phyloP scores from a whole-genome alignment of 2,329 filamentous ascomycete genomes.

The Magnaporthiopsis incrustans region DNA sequence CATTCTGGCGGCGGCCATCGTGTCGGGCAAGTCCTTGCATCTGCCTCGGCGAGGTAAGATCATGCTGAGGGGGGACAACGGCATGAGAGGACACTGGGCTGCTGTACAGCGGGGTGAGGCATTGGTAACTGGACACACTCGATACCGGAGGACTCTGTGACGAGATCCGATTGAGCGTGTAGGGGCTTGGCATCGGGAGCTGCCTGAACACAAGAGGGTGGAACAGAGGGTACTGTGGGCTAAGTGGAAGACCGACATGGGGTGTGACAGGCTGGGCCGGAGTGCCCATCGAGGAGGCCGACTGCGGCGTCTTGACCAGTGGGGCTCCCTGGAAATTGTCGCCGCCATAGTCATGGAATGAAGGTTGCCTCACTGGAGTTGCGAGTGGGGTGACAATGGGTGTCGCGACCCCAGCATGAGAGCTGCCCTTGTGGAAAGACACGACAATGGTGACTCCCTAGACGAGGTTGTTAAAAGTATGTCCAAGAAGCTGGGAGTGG shows the following conservation, averaged over 20 bases:
- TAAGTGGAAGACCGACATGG: conserved; percentile 17
- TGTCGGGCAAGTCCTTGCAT: conserved; percentile 25
- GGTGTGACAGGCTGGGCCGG: conserved; percentile 17
- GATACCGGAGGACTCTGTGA: conserved; percentile 1
- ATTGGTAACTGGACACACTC: neutral
- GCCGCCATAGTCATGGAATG: neutral
- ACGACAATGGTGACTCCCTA: conserved; percentile 9
- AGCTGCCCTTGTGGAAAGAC: conserved; percentile 12
- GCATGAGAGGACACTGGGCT: neutral
- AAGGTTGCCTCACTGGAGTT: conserved; percentile 8
- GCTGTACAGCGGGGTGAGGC: conserved; percentile 3
- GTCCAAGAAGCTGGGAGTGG: too few species aligned
- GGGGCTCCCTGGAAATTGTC: conserved; percentile 5
- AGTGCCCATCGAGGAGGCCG: conserved; percentile 15
- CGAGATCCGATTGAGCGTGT: conserved; percentile 4
- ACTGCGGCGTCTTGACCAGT: conserved; percentile 11
- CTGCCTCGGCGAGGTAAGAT: conserved; percentile 32
- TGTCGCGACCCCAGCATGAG: conserved; percentile 11
- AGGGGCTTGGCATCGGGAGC: neutral
- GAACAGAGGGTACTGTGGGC: conserved; percentile 4
- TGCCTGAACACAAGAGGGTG: conserved; percentile 5
- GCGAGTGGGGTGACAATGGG: conserved; percentile 15
- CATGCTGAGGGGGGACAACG: conserved; percentile 22
- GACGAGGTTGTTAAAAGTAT: neutral
- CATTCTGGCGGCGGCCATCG: conserved; percentile 41